Base-by-base conservation (phyloP, 1,139 yeast species). In the Meyerozyma smithsonii region DNA sequence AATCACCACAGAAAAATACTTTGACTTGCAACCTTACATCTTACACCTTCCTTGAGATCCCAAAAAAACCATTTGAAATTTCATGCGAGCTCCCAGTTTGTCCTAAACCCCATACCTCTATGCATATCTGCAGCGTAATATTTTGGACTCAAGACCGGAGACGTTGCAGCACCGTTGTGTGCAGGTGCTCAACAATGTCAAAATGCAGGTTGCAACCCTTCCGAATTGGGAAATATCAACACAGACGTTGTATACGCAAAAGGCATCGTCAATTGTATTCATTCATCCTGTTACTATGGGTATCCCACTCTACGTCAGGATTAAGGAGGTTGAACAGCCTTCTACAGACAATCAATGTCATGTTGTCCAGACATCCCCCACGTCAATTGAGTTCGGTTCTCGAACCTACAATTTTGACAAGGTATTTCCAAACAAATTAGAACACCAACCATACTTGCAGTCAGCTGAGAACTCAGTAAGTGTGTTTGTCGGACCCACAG, bases 401-500 rank as follows among this genome's bases (percentile, higher is more conserved):
- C 50, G 47, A 19, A 39, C 40, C 16, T 62, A 61, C 42, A 50
- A 55, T 16, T 63, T 64, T 41, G 34, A 47, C 33, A 42, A 46
- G 32, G 51, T 61, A 12, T 26, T 26, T 7, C 11, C 30, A 12
- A 12, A 14, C 17, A 5, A 26, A 14, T 8, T 26, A 12, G 30
- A 14, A 10, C 12, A 26, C 17, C 30, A 26, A 4, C 30, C 30
- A n/a, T 12, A 26, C 10, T 40, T 56, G 5, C 43, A 44, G 14
- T 39, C 38, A 30, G 37, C 32, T 8, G 28, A 36, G 15, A 28
- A 28, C 11, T 40, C 52, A 3, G 57, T 58, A 40, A 44, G 50
- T 24, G 51, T 62, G 10, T 59, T 63, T 36, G 54, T 62, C 49
- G 69, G 68, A 1, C 67, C 69, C 8, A 61, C 64, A 1, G 64